These are phyloP conservation scores for Immersiporthe knoxdaviesiana DNA, from an alignment of 2,329 filamentous ascomycete species.

Conservation along the genomic window DNA sequence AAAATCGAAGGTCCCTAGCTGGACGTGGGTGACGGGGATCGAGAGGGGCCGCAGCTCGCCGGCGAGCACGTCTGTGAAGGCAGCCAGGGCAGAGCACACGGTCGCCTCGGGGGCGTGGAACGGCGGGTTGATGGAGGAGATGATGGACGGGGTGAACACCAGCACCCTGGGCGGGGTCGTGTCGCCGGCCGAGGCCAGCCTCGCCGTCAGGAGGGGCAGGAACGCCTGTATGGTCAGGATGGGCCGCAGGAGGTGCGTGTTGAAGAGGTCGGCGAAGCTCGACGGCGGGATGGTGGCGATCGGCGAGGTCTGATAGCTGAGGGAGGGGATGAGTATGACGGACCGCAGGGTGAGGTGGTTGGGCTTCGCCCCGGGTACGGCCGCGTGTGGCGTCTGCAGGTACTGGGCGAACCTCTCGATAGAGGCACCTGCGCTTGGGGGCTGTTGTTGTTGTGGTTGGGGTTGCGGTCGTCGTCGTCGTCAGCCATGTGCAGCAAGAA, in stretches of 20 bases:
- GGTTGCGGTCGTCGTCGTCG: neutral
- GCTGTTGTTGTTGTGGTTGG: constrained; percentile 47
- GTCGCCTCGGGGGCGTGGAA: constrained; percentile 86
- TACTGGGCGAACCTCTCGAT: constrained; percentile 73
- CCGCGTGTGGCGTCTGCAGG: constrained; percentile 74
- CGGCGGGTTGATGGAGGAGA: constrained; percentile 76
- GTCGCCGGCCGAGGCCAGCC: constrained; percentile 54
- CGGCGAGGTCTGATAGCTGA: constrained; percentile 79
- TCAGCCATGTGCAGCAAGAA: neutral
- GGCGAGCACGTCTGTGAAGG: constrained; percentile 79
- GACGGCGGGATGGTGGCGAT: constrained; percentile 84
- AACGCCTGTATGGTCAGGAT: constrained; percentile 89
- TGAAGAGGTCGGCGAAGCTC: constrained; percentile 86
- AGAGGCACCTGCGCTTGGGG: constrained; percentile 67
- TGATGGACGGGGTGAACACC: constrained; percentile 78
- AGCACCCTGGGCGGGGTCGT: constrained; percentile 69
- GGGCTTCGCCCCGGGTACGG: constrained; percentile 74
- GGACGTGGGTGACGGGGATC: constrained; percentile 83
- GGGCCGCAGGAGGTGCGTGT: constrained; percentile 87
- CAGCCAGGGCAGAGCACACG: constrained; percentile 82
- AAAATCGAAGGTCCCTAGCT: constrained; percentile 90
- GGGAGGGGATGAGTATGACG: constrained; percentile 80
- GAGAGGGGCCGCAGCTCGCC: constrained; percentile 76
- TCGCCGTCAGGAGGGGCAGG: constrained; percentile 73
- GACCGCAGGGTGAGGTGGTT: constrained; percentile 79